Conservation (phyloP, 352 stramenopile genomes). For the Globisporangium paroecandrum region DNA sequence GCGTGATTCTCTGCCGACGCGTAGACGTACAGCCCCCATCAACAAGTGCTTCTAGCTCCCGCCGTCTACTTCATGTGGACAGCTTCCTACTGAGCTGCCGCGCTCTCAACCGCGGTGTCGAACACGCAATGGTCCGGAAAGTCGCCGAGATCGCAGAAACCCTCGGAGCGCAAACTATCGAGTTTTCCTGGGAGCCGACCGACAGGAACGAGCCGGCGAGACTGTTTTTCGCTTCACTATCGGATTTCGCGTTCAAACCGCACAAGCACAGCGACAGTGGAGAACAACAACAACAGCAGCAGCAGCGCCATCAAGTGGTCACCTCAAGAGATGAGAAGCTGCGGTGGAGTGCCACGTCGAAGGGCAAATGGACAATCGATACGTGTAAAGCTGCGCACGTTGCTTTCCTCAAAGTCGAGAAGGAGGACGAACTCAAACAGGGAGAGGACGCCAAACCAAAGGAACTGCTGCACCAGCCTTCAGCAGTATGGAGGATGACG, state of each 20-base stretch:
- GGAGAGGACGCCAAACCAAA: neutral
- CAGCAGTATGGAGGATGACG: neutral
- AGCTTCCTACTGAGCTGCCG: slow-evolving; percentile 75
- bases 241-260: slow-evolving; percentile 6
- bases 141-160: slow-evolving; percentile 33
- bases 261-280: neutral
- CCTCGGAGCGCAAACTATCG: slow-evolving; percentile 17
- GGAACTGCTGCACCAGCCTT: neutral
- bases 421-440: neutral
- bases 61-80: slow-evolving; percentile 29
- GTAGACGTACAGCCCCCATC: neutral
- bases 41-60: neutral
- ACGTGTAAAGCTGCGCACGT: neutral
- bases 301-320: neutral
- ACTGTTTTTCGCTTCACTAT: slow-evolving; percentile 48
- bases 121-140: slow-evolving; percentile 61
- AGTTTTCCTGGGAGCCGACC: slow-evolving; percentile 57
- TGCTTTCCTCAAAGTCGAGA: slow-evolving; percentile 8
- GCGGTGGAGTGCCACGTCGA: slow-evolving; percentile 1
- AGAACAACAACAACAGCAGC: neutral
- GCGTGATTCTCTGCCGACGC: slow-evolving; percentile 34
- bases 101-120: slow-evolving; percentile 61
- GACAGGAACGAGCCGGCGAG: slow-evolving; percentile 57
- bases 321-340: slow-evolving; percentile 6
- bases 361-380: slow-evolving; percentile 11